A percentile compares a stretch with the other conserved stretches of the same genome.
Conservation (phyloP, 148 eudicot species). For the Arbutus unedo region DNA sequence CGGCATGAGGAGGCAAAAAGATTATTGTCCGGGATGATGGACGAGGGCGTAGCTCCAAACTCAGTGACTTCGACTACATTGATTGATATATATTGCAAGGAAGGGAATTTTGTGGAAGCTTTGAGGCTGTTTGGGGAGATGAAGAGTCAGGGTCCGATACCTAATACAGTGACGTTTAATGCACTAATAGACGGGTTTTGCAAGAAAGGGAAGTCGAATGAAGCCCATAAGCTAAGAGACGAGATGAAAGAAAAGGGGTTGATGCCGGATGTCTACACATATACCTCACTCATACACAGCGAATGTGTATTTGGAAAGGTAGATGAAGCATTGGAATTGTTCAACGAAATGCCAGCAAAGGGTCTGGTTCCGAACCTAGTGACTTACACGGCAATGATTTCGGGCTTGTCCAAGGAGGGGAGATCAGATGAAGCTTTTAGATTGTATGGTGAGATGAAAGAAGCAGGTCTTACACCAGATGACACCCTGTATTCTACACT, state of each 20-base stretch:
- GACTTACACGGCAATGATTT: slow-evolving; percentile 64
- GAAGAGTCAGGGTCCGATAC: slow-evolving; percentile 52
- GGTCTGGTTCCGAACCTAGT: slow-evolving; percentile 47
- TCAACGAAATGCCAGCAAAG: slow-evolving; percentile 52
- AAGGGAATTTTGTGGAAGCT: slow-evolving; percentile 75
- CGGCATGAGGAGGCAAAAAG: slow-evolving; percentile 71
- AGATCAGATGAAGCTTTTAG: slow-evolving; percentile 75
- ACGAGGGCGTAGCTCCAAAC: slow-evolving; percentile 57
- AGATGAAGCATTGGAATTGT: slow-evolving; percentile 56
- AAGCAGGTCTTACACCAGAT: slow-evolving; percentile 67
- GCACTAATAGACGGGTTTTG: slow-evolving; percentile 65
- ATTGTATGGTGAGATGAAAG: slow-evolving; percentile 78
- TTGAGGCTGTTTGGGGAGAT: slow-evolving; percentile 53
- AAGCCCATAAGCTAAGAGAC: slow-evolving; percentile 49
- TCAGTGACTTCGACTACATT: slow-evolving; percentile 55
- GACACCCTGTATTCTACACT: slow-evolving; percentile 59
- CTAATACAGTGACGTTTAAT: slow-evolving; percentile 70
- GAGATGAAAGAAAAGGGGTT: slow-evolving; percentile 62
- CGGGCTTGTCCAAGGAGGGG: slow-evolving; percentile 73
- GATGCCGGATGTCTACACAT: slow-evolving; percentile 62
- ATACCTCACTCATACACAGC: slow-evolving; percentile 69
- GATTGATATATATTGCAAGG: slow-evolving; percentile 64
- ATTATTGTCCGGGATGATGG: slow-evolving; percentile 54
- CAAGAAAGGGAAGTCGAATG: slow-evolving; percentile 61
- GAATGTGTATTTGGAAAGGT: slow-evolving; percentile 62